A percentile compares a stretch with the other conserved stretches of the same genome.
Conservation (phyloP, 371 early-diverging fungal genomes). For the Actinomucor elegans region DNA sequence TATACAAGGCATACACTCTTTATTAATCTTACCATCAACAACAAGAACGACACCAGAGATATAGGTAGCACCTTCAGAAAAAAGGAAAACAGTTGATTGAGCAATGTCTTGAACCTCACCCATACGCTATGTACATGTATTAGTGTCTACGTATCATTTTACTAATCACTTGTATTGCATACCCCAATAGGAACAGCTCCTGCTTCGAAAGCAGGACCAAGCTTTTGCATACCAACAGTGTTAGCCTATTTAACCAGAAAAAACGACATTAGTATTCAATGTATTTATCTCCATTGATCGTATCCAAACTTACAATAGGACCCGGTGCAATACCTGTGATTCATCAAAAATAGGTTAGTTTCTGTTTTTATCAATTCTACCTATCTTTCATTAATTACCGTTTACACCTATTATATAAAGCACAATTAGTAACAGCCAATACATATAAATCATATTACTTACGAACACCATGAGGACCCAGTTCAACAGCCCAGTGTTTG, state of each 20-base stretch:
- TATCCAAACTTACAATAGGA: conserved; percentile 43
- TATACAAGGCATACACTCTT: background rate
- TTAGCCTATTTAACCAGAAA: conserved; percentile 5
- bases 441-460: no score
- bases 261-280: background rate
- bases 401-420: conserved; percentile 18
- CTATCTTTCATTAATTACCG: conserved; percentile 9
- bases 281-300: background rate
- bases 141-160: conserved; percentile 1
- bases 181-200: conserved; percentile 34
- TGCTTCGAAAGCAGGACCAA: conserved; percentile 25
- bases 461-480: conserved; percentile 53
- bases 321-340: conserved; percentile 45
- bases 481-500: conserved; percentile 55
- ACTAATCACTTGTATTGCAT: background rate
- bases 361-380: background rate
- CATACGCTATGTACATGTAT: conserved; percentile 27
- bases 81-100: conserved; percentile 70
- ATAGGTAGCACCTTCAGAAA: conserved; percentile 62
- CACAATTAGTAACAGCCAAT: background rate
- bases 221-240: conserved; percentile 39
- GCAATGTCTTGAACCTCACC: conserved; percentile 71
- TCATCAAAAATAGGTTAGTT: background rate
- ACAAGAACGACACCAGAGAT: conserved; percentile 64
- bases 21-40: conserved; percentile 62